Evolutionary conservation across 2,329 filamentous ascomycete genomes (phyloP).

Genomic region (Cordyceps cateniannulata): DNA sequence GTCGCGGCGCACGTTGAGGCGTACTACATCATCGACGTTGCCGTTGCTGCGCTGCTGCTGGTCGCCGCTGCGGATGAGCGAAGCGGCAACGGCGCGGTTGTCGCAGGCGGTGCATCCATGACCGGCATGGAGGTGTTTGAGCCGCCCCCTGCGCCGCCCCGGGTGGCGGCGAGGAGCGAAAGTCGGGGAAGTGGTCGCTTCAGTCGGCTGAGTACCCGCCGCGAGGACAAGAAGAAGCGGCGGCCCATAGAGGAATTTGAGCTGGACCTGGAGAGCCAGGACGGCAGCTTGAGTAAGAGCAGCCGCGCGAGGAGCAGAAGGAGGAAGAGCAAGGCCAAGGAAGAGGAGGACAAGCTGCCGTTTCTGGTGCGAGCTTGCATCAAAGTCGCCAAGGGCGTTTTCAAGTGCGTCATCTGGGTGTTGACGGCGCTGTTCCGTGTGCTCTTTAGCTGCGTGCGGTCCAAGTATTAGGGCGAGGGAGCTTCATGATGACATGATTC

Average conservation of each 20-base stretch:
- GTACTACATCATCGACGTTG: conserved; percentile 58
- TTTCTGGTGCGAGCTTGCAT: conserved; percentile 41
- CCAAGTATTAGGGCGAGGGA: conserved; percentile 29
- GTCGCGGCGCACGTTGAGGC: conserved; percentile 53
- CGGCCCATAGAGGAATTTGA: conserved; percentile 49
- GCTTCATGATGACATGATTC: neutral
- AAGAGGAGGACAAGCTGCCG: conserved; percentile 43
- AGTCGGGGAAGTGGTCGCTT: conserved; percentile 17
- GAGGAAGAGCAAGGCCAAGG: conserved; percentile 29
- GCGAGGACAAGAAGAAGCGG: conserved; percentile 20
- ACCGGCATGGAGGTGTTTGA: conserved; percentile 51
- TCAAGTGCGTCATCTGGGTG: conserved; percentile 54
- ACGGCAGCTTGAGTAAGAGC: conserved; percentile 33
- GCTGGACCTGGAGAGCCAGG: conserved; percentile 58
- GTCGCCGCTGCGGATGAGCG: conserved; percentile 51
- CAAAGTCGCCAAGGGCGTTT: conserved; percentile 44
- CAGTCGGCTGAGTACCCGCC: conserved; percentile 22
- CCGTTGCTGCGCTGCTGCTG: conserved; percentile 52
- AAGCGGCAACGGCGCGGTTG: conserved; percentile 16
- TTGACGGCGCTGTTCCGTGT: conserved; percentile 47
- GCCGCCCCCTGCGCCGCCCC: conserved; percentile 41
- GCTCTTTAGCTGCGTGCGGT: conserved; percentile 44
- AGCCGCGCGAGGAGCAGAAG: neutral
- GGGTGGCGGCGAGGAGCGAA: conserved; percentile 15
- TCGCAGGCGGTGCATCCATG: too few species aligned